A percentile compares a stretch with the other conserved stretches of the same genome.
phyloP scores from a whole-genome alignment of 108 stramenopile genomes.

The Cyclotella choctawhatcheeana region DNA sequence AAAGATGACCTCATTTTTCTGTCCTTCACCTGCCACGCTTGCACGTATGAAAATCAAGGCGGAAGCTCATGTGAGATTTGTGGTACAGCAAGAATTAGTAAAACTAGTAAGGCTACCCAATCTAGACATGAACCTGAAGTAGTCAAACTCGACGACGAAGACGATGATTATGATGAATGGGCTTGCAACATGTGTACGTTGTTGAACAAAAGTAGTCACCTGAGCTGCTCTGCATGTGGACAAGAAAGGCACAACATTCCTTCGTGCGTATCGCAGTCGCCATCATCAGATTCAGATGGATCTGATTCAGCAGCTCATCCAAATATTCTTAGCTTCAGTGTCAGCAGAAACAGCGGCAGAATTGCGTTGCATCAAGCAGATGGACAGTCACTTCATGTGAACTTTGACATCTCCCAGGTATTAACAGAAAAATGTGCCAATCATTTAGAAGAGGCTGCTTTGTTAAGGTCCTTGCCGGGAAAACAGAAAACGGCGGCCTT shows the following conservation, averaged over 20 bases:
- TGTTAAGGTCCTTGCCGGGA: slow-evolving; percentile 13
- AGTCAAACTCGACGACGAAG: neutral
- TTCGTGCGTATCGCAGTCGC: neutral
- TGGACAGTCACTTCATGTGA: slow-evolving; percentile 48
- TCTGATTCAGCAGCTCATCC: neutral
- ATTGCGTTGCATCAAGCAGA: slow-evolving; percentile 55
- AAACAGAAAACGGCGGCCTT: neutral
- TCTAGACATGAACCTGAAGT: neutral
- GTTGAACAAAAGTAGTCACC: neutral
- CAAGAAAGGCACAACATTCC: neutral
- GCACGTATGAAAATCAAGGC: slow-evolving; percentile 20
- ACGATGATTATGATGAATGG: neutral
- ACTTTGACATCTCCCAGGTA: slow-evolving; percentile 64
- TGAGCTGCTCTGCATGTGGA: slow-evolving; percentile 1
- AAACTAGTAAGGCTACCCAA: neutral
- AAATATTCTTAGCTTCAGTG: slow-evolving; percentile 62
- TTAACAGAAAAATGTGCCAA: slow-evolving; percentile 51
- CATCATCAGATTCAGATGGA: too few relatives aligned
- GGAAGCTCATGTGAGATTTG: slow-evolving; percentile 22
- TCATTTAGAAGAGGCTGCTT: slow-evolving; percentile 35
- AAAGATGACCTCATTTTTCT: neutral
- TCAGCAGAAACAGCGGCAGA: slow-evolving; percentile 71
- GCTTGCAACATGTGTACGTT: slow-evolving; percentile 2
- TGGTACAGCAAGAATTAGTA: neutral
- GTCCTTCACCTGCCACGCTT: slow-evolving; percentile 13